Base-by-base conservation (phyloP, 495 filamentous ascomycete species). In the Lophiostoma macrostomum region DNA sequence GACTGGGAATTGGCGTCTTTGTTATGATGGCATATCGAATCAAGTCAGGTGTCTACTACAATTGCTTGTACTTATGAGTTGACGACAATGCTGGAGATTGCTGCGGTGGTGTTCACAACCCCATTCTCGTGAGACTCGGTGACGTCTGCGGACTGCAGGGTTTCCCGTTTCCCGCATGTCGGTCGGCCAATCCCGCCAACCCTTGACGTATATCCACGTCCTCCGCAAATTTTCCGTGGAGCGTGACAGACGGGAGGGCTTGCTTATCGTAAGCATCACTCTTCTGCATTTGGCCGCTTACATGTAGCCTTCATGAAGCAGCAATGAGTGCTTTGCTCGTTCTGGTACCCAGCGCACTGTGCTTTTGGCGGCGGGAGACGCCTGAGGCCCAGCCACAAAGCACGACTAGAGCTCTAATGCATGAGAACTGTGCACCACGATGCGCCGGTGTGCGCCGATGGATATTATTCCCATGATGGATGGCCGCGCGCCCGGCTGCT, bases 351-450 rank as follows among this genome's bases (percentile, higher is more conserved):
- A 5, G 18, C 11, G n/a, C 18, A 19, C 4, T 5, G 29, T 57
- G 53, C 53, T 57, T 57, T 56, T 57, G 36, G 27, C 53, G 46
- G 45, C 53, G 37, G 37, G 18, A 42, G 20, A 27, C 24, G 36
- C 22, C 42, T 12, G 12, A 1, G 38, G 34, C 10, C 23, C 51
- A 44, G 38, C 48, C 50, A 43, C 50, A 18, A 43, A 27, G 16
- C 29, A 35, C 19, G 20, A n/a, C 25, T 4, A 20, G 14, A 22
- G 19, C 22, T n/a, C 50, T 23, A 3, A 42, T 36, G 29, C 44
- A 16, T n/a, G 14, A 34, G 36, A 10, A n/a, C 7, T 36, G 5
- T 35, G 4, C 4, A 13, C 29, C 3, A 4, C 5, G 46, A 44
- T 24, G 38, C 38, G 38, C 5, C 3, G 22, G 7, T 35, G 14